Base-by-base conservation (phyloP, 202 grass and related monocot species). In the Setaria viridis region DNA sequence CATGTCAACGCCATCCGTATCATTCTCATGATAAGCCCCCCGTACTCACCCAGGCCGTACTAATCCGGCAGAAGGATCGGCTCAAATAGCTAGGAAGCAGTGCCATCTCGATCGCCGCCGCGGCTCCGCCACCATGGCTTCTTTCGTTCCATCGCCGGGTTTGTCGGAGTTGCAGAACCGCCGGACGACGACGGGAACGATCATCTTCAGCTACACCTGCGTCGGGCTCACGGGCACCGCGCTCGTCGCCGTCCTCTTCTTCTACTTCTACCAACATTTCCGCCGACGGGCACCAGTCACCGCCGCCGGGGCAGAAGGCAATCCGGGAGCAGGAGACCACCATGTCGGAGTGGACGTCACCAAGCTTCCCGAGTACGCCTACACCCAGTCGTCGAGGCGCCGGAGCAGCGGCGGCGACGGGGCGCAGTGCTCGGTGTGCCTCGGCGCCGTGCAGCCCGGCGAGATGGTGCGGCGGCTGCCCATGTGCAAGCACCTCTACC, bases 401-500 rank as follows among this genome's bases (percentile, higher is more conserved):
- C 49, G 65, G 20, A 66, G 39, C 32, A 53, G 20, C 84, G 64
- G 42, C 29, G 78, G 49, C 29, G 72, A 43, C 0, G 32, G 8
- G 39, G 62, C 34, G 34, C 89, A 84, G 85, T 90, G 85, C 80
- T 87, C 85, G 2, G 84, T 90, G 21, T 87, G 88, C 80, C 80
- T 90, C 68, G 88, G 80, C 51, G 1, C 51, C 33, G 80, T 90
- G 84, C 68, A 62, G 67, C 16, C 19, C 51, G 84, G 88, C 51
- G 88, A 90, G 51, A 83, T 62, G 80, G 68, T 90, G 80, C 79
- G 84, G 67, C 69, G 10, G 80, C 75, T 90, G 68, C 88, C 88
- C 33, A 2, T 62, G 68, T 90, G 88, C 84, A 80, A 69, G 74
- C 88, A 90, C 60, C 59, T 90, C 9, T 90, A 87, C 84, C 88